Evolutionary conservation across 1,284 basidiomycete species (phyloP), one percentile per base, ranked within the genome.

Genomic region (Exsudoporus floridanus): DNA sequence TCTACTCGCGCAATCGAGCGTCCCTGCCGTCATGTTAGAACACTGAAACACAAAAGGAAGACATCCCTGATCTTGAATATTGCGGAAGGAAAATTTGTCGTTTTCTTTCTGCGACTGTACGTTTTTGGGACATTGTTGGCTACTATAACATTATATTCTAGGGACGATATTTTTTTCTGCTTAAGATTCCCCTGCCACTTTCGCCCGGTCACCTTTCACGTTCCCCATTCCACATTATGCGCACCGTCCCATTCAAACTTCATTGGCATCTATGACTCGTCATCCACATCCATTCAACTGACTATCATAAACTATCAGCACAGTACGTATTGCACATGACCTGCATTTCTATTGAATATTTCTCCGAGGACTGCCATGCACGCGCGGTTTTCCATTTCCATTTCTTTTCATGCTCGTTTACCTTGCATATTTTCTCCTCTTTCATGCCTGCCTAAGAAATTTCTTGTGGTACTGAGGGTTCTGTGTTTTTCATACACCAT

Each of bases 61-160:
- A 45, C 14, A 47, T 34, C 25, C 28, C 38, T 39, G 38, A 49
- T 61, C 55, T 69, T 63, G 64, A 48, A 64, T 65, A 64, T 28
- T 53, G 54, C 43, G 45, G 47, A 56, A 66, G 54, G 50, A 58
- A 53, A 30, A 21, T 42, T 27, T 19, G 14, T 40, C 12, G 41
- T 42, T 46, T 53, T 59, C 48, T 52, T 57, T 51, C 58, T 55
- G 58, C 49, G 54, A 55, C 52, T 70, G 64, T 65, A 69, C 44
- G 62, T 69, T 71, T 56, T 69, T 70, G 66, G 66, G 70, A 71
- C 65, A 67, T 56, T 67, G 60, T 65, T 69, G 54, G 50, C 39
- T 60, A 65, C 50, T 52, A 70, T 71, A 67, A 71, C 67, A 64
- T 67, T 69, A 66, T 66, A 71, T 61, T 67, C 53, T 62, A 62